Base-by-base conservation (phyloP, 2,329 filamentous ascomycete genomes). In the Colletotrichum orbiculare region DNA sequence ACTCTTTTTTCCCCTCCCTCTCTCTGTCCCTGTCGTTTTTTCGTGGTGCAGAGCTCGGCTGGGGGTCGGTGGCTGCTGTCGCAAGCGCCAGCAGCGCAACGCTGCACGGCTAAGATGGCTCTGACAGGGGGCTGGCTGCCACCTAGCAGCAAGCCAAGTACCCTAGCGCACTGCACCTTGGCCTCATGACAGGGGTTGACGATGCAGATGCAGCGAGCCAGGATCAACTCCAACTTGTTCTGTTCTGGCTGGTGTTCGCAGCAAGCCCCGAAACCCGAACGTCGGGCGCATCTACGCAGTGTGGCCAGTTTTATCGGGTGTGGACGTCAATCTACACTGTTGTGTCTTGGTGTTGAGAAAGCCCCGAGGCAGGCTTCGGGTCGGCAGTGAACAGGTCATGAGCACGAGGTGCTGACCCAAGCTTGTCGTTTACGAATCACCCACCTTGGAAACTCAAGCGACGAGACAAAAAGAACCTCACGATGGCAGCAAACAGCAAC, bases 211-310 rank as follows among this genome's bases (percentile, higher is more conserved):
- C 54, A 48, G 41, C 54, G 53, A 47, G 48, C 48, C 33, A 60
- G 8, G 52, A n/a, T 37, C 41, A 53, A 54, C 41, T 37, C 15
- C 13, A 15, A n/a, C 42, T 15, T 25, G 25, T 25, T 25, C 25
- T 25, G 25, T 25, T 43, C 42, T 43, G 13, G 25, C 13, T 17
- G n/a, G 8, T n/a, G 13, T 25, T 46, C n/a, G 15, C 9, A 15
- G 47, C n/a, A 37, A 48, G 6, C 63, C 60, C 57, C 58, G 58
- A 61, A 62, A 35, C 50, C 57, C 57, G 62, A 65, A 17, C 47
- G 46, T 61, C 53, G 52, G 56, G 38, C 56, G 11, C 25, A 25
- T 25, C 25, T 25, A 4, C 25, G 25, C 25, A 25, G 25, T 25
- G 25, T 25, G 25, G 25, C 25, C 25, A 25, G 15, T 15, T 41